Conservation (phyloP, 139 green algal species). For the Deuterostichococcus epilithicus region DNA sequence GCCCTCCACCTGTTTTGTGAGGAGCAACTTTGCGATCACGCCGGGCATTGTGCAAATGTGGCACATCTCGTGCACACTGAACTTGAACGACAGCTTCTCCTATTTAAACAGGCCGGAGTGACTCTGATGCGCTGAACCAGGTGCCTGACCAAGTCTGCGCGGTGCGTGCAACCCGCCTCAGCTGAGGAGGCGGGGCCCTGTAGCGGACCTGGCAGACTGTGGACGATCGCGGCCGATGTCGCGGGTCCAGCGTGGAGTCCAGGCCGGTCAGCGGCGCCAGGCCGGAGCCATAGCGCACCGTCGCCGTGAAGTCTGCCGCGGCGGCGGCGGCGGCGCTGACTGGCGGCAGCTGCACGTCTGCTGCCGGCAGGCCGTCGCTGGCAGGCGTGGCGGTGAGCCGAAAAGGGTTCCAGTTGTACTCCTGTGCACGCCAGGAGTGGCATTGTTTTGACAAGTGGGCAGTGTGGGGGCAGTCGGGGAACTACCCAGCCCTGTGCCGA, state of each 20-base stretch:
- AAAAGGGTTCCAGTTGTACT: background rate
- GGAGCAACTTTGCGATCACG: too few species aligned
- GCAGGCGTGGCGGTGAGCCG: background rate
- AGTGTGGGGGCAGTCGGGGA: too few species aligned
- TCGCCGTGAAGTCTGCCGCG: background rate
- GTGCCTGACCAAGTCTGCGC: too few species aligned
- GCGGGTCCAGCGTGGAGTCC: background rate
- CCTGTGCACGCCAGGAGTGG: background rate
- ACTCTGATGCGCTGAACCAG: too few species aligned
- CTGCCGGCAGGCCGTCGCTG: background rate
- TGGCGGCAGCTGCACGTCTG: background rate
- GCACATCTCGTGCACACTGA: too few species aligned
- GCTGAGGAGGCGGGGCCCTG: too few species aligned
- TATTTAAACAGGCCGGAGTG: too few species aligned
- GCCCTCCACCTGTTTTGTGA: slow-evolving; percentile 64
- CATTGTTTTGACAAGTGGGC: too few species aligned
- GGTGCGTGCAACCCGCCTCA: too few species aligned
- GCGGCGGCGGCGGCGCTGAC: background rate
- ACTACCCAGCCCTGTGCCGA: too few species aligned
- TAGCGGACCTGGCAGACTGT: background rate
- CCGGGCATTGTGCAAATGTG: too few species aligned
- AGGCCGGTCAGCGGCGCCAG: background rate
- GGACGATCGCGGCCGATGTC: background rate
- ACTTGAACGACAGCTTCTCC: too few species aligned
- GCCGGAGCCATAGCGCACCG: background rate